Conservation (phyloP, 1,284 basidiomycete genomes). For the Golubevia sp. region DNA sequence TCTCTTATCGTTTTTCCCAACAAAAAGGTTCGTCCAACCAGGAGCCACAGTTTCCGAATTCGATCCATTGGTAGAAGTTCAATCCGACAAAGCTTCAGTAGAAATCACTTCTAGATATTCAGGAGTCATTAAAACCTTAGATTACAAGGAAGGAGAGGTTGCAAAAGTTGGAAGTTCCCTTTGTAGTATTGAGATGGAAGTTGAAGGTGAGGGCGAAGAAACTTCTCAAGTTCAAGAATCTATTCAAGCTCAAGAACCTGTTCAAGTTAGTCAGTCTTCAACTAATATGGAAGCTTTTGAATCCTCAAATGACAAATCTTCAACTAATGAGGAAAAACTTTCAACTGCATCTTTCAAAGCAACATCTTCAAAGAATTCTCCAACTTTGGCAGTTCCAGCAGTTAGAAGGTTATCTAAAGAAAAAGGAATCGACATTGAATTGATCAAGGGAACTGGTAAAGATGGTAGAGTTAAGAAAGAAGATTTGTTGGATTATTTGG, state of each 20-base stretch:
- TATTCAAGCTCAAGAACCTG: too few species aligned
- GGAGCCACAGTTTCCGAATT: constrained; percentile 73
- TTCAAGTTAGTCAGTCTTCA: too few species aligned
- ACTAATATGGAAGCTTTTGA: too few species aligned
- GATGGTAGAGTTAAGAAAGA: constrained; percentile 75
- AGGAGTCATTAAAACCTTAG: constrained; percentile 74
- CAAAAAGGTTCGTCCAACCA: constrained; percentile 69
- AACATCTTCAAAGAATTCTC: too few species aligned
- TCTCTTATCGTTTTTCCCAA: constrained; percentile 3
- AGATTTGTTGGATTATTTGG: constrained; percentile 66
- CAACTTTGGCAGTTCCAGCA: constrained; percentile 70
- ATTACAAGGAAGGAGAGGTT: constrained; percentile 80
- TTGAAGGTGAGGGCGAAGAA: constrained; percentile 63
- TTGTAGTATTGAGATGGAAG: constrained; percentile 80
- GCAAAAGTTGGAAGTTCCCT: constrained; percentile 83
- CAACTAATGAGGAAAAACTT: too few species aligned
- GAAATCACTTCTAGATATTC: constrained; percentile 89
- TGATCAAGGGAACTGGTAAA: constrained; percentile 74
- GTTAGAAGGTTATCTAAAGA: constrained; percentile 77
- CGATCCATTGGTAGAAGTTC: constrained; percentile 87
- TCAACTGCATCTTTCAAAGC: too few species aligned
- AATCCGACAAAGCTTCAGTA: constrained; percentile 91
- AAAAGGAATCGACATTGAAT: constrained; percentile 68
- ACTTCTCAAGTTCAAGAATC: constrained; percentile 17
- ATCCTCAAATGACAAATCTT: too few species aligned